These are phyloP conservation scores for Rhodotorula sp. DNA, from an alignment of 1,284 basidiomycete species.

Conservation along the genomic window DNA sequence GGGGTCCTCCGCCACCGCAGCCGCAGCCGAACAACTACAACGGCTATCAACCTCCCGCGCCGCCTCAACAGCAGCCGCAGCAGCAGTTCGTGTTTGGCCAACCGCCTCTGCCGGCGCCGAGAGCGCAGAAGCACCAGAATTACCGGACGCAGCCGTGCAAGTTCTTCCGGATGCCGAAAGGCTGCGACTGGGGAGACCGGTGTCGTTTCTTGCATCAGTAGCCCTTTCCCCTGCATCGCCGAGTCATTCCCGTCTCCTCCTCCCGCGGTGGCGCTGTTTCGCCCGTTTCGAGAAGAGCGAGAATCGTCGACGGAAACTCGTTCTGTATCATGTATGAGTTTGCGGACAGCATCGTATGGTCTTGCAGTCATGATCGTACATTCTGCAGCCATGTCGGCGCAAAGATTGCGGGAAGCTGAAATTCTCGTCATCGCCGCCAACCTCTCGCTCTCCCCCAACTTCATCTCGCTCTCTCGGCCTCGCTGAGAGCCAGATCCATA, in stretches of 20 bases:
- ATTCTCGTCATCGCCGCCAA: not conserved
- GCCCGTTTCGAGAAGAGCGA: no score
- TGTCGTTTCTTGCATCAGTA: constrained; percentile 27
- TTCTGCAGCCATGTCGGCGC: no score
- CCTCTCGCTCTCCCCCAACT: not conserved
- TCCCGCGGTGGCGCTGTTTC: no score
- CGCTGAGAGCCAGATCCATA: no score
- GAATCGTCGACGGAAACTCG: no score
- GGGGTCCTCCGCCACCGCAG: no score
- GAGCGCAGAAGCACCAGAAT: not conserved
- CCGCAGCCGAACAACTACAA: constrained; percentile 3
- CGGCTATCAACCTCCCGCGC: constrained; percentile 18
- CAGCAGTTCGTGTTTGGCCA: not conserved
- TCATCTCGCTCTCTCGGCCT: not conserved
- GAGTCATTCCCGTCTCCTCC: not conserved
- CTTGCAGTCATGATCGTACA: no score
- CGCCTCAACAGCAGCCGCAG: not conserved
- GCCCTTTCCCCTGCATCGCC: not conserved
- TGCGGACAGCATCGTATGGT: no score
- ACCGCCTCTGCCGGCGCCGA: not conserved
- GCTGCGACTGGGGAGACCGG: constrained; percentile 34
- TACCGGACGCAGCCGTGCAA: constrained; percentile 11
- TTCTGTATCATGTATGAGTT: no score
- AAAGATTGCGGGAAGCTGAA: no score
- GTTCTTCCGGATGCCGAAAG: constrained; percentile 18